Base-by-base conservation (phyloP, 257 asterid species). In the Perilla frutescens region DNA sequence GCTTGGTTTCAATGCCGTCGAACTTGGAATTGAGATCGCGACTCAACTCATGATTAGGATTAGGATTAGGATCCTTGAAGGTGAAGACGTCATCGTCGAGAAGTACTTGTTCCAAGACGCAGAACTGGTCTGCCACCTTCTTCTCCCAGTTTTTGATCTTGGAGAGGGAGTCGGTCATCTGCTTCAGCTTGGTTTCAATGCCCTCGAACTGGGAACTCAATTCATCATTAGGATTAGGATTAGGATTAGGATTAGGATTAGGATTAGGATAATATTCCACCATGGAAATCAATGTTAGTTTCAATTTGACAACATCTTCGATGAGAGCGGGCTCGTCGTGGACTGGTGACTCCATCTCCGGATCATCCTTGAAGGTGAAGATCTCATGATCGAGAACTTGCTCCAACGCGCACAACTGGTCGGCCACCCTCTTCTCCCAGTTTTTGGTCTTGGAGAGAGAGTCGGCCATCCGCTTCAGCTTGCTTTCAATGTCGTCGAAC, bases 81-180 rank as follows among this genome's bases (percentile, higher is more conserved):
- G 29, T 6, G 44, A 0, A 2, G 1, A 70, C 8, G 10, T 8
- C 11, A 4, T 1, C 13, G 1, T 31, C 1, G 7, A 70, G 26
- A 20, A 20, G 26, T 20, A 20, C 26, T 20, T 20, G 26, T 20
- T 20, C 26, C 26, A 20, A 20, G 26, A 20, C 26, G 26, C 26
- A 20, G 26, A 20, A 20, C 26, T 20, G 26, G 26, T 20, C 26
- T 37, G 50, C 10, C 8, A 43, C 29, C 11, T 4, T 26, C 14
- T 56, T 57, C 56, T 70, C 75, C 75, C 65, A 44, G 13, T 7
- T 29, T 41, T 43, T 20, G 26, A 20, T 20, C 26, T 20, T 20
- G 26, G 26, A 20, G 26, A 20, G 26, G 26, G 26, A 20, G 1
- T 31, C 29, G 2, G 1, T 13, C 66, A 55, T 69, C 5, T 1